A percentile compares a stretch with the other conserved stretches of the same genome.
phyloP scores from a whole-genome alignment of 768 basidiomycete genomes.

The Mrakia blollopis region DNA sequence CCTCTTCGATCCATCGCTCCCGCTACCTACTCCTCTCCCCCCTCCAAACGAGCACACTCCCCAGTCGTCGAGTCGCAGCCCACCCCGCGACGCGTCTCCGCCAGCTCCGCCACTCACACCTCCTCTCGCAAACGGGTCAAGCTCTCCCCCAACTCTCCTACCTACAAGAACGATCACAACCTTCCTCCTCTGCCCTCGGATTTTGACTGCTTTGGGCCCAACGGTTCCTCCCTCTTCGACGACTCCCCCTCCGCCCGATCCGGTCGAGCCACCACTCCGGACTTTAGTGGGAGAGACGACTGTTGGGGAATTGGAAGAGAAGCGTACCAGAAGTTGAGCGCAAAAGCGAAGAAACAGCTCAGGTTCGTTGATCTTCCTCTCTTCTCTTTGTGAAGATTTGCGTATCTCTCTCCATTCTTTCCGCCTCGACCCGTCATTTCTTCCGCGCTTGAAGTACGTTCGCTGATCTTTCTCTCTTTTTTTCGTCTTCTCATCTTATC shows the following conservation, averaged over 20 bases:
- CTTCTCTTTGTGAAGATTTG: no score
- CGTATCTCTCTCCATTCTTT: no score
- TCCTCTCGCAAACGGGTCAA: constrained; percentile 6
- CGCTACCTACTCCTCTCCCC: background rate
- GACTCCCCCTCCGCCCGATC: background rate
- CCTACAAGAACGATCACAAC: background rate
- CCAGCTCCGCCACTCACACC: background rate
- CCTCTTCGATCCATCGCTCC: background rate
- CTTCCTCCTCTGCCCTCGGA: constrained; percentile 8
- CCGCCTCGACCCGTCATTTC: background rate
- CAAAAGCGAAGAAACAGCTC: constrained; percentile 23
- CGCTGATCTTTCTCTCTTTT: background rate
- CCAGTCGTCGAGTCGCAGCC: background rate
- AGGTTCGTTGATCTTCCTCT: constrained; percentile 11
- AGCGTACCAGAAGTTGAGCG: constrained; percentile 8
- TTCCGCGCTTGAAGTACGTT: background rate
- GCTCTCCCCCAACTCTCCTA: background rate
- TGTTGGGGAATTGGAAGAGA: constrained; percentile 26
- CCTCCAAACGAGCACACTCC: background rate
- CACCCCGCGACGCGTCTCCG: background rate
- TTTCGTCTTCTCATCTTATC: background rate
- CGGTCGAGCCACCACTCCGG: constrained; percentile 9
- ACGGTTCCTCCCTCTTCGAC: constrained; percentile 17
- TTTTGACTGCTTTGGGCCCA: constrained; percentile 12
- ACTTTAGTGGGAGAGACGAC: constrained; percentile 19